These are phyloP conservation scores for Hippophae tibetana DNA, from an alignment of 306 rosid species.

Conservation along the genomic window DNA sequence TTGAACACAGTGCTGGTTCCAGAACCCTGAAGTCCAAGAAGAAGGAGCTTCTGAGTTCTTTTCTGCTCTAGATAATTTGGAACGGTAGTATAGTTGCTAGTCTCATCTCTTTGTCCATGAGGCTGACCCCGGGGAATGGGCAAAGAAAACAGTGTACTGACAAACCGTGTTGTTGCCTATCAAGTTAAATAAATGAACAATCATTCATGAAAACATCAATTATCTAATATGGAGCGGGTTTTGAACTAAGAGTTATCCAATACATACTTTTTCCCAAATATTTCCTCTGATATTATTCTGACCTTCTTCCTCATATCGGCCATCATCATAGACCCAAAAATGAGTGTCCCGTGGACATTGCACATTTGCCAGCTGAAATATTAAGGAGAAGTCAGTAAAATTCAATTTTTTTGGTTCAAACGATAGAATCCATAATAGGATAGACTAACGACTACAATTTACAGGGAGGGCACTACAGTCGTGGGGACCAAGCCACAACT, in stretches of 20 bases:
- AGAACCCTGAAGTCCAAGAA: conserved; percentile 85
- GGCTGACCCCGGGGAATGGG: conserved; percentile 79
- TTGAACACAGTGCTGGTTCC: conserved; percentile 98
- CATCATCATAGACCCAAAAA: conserved; percentile 99
- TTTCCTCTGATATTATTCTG: conserved; percentile 96
- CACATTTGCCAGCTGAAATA: conserved; percentile 82
- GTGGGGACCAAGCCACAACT: too few relatives aligned
- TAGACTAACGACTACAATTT: too few relatives aligned
- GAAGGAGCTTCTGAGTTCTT: conserved; percentile 79
- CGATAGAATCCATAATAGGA: too few relatives aligned
- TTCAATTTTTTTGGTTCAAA: background rate
- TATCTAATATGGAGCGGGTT: conserved; percentile 6
- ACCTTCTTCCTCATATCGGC: conserved; percentile 99
- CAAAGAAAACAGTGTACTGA: conserved; percentile 65
- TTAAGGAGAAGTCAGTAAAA: conserved; percentile 18
- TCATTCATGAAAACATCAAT: conserved; percentile 17
- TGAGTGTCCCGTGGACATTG: conserved; percentile 99
- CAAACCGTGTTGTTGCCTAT: conserved; percentile 83
- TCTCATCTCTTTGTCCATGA: conserved; percentile 66
- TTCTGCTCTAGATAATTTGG: conserved; percentile 85
- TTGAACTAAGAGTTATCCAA: conserved; percentile 15
- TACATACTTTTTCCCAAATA: conserved; percentile 92
- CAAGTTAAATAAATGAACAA: conserved; percentile 22
- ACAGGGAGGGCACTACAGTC: too few relatives aligned
- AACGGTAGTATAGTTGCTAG: conserved; percentile 65